Conservation (phyloP, 73 alveolate genomes). For the Uronychia setigera region DNA sequence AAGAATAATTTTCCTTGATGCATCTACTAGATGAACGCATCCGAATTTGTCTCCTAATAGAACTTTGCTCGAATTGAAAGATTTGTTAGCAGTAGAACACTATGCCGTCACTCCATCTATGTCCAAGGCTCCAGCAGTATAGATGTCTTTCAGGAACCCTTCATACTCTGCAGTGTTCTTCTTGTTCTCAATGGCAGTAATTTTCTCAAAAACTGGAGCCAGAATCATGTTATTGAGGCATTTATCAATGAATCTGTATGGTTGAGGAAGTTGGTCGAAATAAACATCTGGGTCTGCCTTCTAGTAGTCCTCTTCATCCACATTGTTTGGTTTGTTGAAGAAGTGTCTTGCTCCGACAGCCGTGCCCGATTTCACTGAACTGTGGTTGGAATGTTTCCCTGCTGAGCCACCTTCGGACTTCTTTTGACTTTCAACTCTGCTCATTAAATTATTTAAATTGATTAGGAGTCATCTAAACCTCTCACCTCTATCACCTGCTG, state of each 20-base stretch:
- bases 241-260: slow-evolving; percentile 37
- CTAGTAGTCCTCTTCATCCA: slow-evolving; percentile 9
- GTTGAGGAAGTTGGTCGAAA: slow-evolving; percentile 60
- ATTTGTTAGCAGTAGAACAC: background rate
- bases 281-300: slow-evolving; percentile 35
- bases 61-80: slow-evolving; percentile 17
- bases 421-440: too few relatives aligned
- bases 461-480: too few relatives aligned
- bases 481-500: too few relatives aligned
- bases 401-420: too few relatives aligned
- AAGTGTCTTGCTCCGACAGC: background rate
- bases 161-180: slow-evolving; percentile 61
- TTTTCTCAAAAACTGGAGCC: slow-evolving; percentile 41
- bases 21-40: slow-evolving; percentile 38
- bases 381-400: too few relatives aligned
- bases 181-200: slow-evolving; percentile 48
- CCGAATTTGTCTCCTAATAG: slow-evolving; percentile 62
- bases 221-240: slow-evolving; percentile 51
- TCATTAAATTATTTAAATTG: too few relatives aligned
- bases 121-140: slow-evolving; percentile 49
- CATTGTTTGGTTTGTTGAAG: background rate
- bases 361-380: too few relatives aligned
- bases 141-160: slow-evolving; percentile 52
- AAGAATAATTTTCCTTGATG: slow-evolving; percentile 48
- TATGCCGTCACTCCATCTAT: slow-evolving; percentile 19